Evolutionary conservation across 163 green algal species (phyloP), one percentile per base, ranked within the genome.

Genomic region (Picocystis sp.): DNA sequence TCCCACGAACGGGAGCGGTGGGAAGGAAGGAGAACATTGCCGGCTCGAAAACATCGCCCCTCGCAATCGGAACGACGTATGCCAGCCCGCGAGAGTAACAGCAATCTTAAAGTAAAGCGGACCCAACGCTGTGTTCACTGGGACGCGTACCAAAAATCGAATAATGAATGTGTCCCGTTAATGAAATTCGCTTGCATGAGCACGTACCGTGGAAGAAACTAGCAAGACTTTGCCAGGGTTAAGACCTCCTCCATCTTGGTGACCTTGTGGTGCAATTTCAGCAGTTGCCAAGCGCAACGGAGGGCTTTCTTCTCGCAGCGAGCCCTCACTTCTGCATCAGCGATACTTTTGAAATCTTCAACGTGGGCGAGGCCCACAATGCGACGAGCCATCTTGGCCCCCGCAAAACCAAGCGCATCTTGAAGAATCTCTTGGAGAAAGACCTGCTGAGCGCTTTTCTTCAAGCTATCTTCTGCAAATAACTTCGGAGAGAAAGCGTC

Each of bases 311-410:
- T 57, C 66, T 94, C 83, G 55, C 80, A 93, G 15, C 57, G 64
- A 0, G 81, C 82, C 11, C 80, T 71, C 24, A 63, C 25, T 25
- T 86, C 72, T 2, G 54, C 23, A 47, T 92, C 72, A 3, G 49
- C 24, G 52, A 98, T 96, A 38, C 41, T 67, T 46, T 94, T 78
- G 60, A 95, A 74, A 63, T 98, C 89, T 0, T 83, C 77, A 13
- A 92, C 80, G 57, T 94, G 86, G 0, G 89, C 87, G 29, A 98
- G 89, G 53, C 85, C 84, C 23, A 98, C 72, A 22, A 97, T 72
- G 14, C 89, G 77, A 1, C 84, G 63, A 9, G 33, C 24, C 51
- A 57, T 50, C 51, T 50, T 47, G 9, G 57, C 22, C 42, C 56
- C 21, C 15, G 29, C 57, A 54, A 66, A 62, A 23, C 23, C 47